phyloP scores from a whole-genome alignment of 2,329 filamentous ascomycete genomes.

The Penicillium sp. region DNA sequence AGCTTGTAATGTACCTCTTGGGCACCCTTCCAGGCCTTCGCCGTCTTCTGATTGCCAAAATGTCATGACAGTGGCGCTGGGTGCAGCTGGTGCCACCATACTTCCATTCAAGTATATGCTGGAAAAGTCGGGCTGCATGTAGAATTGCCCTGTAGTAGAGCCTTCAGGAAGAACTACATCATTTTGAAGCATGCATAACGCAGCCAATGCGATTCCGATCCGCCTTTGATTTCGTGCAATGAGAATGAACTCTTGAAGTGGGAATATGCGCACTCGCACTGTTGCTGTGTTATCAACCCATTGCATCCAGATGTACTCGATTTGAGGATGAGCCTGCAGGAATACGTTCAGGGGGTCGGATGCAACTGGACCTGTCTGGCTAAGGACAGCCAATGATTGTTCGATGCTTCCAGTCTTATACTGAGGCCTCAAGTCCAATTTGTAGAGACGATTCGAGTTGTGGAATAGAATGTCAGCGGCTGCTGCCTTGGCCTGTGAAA shows the following conservation, averaged over 20 bases:
- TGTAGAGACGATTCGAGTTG: constrained; percentile 75
- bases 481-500: constrained; percentile 62
- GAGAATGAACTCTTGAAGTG: constrained; percentile 57
- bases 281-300: constrained; percentile 78
- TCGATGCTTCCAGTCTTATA: constrained; percentile 15
- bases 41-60: constrained; percentile 63
- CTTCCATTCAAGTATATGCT: constrained; percentile 61
- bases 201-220: constrained; percentile 64
- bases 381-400: background rate
- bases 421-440: constrained; percentile 49
- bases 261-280: constrained; percentile 65
- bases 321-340: constrained; percentile 49
- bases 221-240: constrained; percentile 48
- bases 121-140: constrained; percentile 64
- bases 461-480: constrained; percentile 70
- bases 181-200: constrained; percentile 66
- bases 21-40: constrained; percentile 58
- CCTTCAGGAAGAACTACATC: constrained; percentile 57
- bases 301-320: constrained; percentile 70
- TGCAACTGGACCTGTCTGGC: background rate
- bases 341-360: constrained; percentile 47
- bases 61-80: constrained; percentile 65
- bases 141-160: constrained; percentile 63
- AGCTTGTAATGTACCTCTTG: constrained; percentile 61
- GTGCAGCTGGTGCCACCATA: constrained; percentile 41